A percentile compares a stretch with the other conserved stretches of the same genome.
Evolutionary conservation across 305 asterid genomes (phyloP).

Genomic region (Withania somnifera): DNA sequence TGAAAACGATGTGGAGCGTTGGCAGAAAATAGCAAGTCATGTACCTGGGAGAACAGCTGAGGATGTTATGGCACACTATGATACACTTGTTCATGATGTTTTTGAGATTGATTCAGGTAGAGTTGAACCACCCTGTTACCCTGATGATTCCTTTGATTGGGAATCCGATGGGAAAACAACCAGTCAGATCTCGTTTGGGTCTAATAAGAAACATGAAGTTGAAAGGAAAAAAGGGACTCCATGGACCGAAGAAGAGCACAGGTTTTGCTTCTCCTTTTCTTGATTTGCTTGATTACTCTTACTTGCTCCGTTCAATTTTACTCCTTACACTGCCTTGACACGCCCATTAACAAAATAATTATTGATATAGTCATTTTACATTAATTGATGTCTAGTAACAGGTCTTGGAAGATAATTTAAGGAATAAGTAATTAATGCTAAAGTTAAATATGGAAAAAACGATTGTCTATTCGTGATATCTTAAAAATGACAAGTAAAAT

Average conservation of each 20-base stretch:
- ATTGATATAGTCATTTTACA: too few relatives aligned
- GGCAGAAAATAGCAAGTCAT: constrained; percentile 43
- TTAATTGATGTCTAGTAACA: too few relatives aligned
- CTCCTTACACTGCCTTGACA: too few relatives aligned
- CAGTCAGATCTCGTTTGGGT: constrained; percentile 60
- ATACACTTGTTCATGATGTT: constrained; percentile 41
- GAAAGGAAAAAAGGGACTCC: constrained; percentile 82
- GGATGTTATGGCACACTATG: constrained; percentile 51
- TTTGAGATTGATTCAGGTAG: constrained; percentile 56
- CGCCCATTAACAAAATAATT: too few relatives aligned
- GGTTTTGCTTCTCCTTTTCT: constrained; percentile 17
- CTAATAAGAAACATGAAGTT: constrained; percentile 32
- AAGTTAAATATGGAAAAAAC: too few relatives aligned
- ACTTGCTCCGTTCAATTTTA: too few relatives aligned
- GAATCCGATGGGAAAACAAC: constrained; percentile 28
- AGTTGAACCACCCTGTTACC: constrained; percentile 55
- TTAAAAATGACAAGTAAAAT: too few relatives aligned
- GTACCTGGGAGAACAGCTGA: constrained; percentile 42
- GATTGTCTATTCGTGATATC: too few relatives aligned
- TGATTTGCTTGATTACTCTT: too few relatives aligned
- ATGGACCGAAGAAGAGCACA: constrained; percentile 84
- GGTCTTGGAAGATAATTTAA: too few relatives aligned
- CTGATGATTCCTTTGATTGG: constrained; percentile 33
- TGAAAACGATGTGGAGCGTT: constrained; percentile 47
- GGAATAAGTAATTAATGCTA: too few relatives aligned